These are phyloP conservation scores for Acanthamoeba culbertsoni DNA, from an alignment of 208 protist species.

Conservation along the genomic window DNA sequence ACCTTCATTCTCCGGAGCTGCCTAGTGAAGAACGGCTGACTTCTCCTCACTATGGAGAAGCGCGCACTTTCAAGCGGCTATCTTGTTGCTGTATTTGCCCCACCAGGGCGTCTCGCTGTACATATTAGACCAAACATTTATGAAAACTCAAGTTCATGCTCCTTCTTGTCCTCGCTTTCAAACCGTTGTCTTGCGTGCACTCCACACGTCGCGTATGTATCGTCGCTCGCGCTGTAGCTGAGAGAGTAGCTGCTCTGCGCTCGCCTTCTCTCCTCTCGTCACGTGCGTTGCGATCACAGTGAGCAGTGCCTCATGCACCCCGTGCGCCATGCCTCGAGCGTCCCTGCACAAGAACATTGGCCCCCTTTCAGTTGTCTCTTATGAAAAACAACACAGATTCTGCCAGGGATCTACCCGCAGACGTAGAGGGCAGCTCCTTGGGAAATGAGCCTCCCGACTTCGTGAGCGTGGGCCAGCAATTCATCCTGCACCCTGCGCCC, in stretches of 20 bases:
- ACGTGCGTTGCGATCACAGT: not conserved
- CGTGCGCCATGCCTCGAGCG: not conserved
- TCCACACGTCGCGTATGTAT: not conserved
- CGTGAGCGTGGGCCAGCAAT: not conserved
- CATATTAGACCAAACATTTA: too few relatives aligned
- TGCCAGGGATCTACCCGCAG: not conserved
- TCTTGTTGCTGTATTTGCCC: too few relatives aligned
- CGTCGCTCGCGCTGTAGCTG: not conserved
- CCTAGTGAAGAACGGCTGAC: too few relatives aligned
- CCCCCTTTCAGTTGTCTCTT: not conserved
- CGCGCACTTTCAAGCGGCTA: too few relatives aligned
- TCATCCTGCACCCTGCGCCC: not conserved
- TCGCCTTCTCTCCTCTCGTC: not conserved
- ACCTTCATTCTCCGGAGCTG: too few relatives aligned
- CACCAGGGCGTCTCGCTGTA: too few relatives aligned
- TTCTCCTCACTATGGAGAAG: too few relatives aligned
- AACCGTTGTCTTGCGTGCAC: not conserved
- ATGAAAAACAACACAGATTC: not conserved
- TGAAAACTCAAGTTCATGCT: too few relatives aligned
- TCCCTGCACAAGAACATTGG: not conserved
- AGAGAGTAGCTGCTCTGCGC: not conserved
- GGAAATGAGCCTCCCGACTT: not conserved
- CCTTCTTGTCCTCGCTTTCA: too few relatives aligned
- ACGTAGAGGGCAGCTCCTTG: not conserved
- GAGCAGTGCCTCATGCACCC: constrained; percentile 15